Base-by-base conservation (phyloP, 768 basidiomycete species). In the Suillus spraguei region DNA sequence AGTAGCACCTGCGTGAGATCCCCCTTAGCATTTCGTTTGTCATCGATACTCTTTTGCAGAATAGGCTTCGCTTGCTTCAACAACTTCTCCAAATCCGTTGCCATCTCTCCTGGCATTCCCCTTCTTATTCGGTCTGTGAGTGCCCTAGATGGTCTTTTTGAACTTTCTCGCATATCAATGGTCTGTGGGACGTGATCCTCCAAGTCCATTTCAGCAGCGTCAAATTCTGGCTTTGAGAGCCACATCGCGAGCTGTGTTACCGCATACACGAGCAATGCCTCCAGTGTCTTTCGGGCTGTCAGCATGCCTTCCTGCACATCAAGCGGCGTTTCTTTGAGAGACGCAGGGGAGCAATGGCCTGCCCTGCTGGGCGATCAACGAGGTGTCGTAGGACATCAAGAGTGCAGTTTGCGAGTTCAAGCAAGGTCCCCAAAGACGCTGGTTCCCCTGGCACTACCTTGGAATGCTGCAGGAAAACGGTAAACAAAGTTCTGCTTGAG, bases 391-490 rank as follows among this genome's bases (percentile, higher is more conserved):
- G 79, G 20, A 91, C 81, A 66, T 95, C 94, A 41, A 92, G 79
- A 0, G 89, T 87, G 64, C 86, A 87, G 62, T 90, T 92, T 2
- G 87, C 91, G 5, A 95, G 77, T 76, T 96, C 94, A n/a, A 95
- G 82, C 8, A 97, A 76, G 0, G 95, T 95, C 20, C 95, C 94
- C 60, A 95, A 76, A 0, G 94, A 95, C 0, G 94, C 86, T 8
- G 91, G 88, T 67, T 95, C 94, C 16, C 88, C 87, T 0, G 90
- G 81, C 2, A 94, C 89, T 5, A 94, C 88, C 69, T 94, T 95
- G 5, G 92, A 90, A 71, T 92, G 91, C 94, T 97, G 60, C 47
- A 33, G 24, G 44, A 53, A 63, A 22, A 38, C 4, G 55, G 55
- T 56, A 28, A 56, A 36, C 6, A 38, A 38, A 38, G 17, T 17